Base-by-base conservation (phyloP, 73 alveolate species). In the Symbiodinium pilosum region DNA sequence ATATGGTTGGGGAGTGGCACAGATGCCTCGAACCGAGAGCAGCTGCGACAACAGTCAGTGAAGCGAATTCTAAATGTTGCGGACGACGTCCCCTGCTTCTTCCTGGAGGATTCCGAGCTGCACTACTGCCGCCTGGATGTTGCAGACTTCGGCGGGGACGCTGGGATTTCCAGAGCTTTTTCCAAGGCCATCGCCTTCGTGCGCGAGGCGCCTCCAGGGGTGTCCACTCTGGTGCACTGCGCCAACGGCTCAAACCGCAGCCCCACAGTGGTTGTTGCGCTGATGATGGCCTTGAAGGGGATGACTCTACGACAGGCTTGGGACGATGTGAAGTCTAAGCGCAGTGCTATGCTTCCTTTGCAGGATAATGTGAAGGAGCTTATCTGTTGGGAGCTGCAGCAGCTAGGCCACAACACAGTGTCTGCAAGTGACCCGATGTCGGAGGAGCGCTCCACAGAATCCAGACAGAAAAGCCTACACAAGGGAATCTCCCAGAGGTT, bases 31-130 rank as follows among this genome's bases (percentile, higher is more conserved):
- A 64, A 64, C 39, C 30, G 39, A n/a, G 41, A n/a, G 12, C 81
- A 64, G 34, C 81, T 64, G 81, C 81, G 34, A 4, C 30, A 38
- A 20, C 81, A 64, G 0, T 64, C 81, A 38, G 81, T 64, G 41
- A 32, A 28, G 81, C 24, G 81, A n/a, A n/a, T 64, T 28, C 30
- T 64, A 38, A 64, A 64, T 64, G 81, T 64, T 34, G 81, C 81
- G 81, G 81, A 64, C 38, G 81, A 64, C 34, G 81, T 64, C 38
- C 81, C 81, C 39, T 64, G 81, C 81, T 64, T 64, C 81, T 64
- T 64, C 30, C 81, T 28, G 21, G 81, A 64, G 24, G 81, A 64
- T 28, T 20, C 81, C 30, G 81, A 64, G 9, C 24, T 64, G 39
- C 32, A 64, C 21, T 64, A 64, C 81, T 64, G 81, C 81, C 24